Conservation (phyloP, 768 basidiomycete species). For the Naematelia aurantialba region DNA sequence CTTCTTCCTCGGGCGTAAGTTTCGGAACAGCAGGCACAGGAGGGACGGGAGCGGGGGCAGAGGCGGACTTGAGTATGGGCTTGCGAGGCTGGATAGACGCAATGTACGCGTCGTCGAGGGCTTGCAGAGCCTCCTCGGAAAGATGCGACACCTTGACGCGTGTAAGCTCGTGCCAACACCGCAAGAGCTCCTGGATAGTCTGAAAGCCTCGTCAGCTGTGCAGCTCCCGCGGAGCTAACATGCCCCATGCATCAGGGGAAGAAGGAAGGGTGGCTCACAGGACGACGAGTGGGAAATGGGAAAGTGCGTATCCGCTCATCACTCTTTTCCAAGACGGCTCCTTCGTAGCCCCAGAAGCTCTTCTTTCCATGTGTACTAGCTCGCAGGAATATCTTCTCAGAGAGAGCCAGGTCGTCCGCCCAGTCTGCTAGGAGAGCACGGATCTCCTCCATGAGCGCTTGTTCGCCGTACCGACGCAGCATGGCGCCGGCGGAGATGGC, state of each 20-base stretch:
- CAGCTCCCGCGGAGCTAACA: neutral
- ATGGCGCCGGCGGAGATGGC: slow-evolving; percentile 92
- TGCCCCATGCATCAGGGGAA: neutral
- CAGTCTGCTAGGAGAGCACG: slow-evolving; percentile 76
- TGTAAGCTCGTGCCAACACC: slow-evolving; percentile 81
- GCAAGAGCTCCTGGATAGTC: slow-evolving; percentile 84
- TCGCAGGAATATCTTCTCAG: slow-evolving; percentile 87
- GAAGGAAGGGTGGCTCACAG: slow-evolving; percentile 57
- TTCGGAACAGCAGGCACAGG: slow-evolving; percentile 59
- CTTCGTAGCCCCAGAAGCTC: slow-evolving; percentile 87
- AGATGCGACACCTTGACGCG: slow-evolving; percentile 79
- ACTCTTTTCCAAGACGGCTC: slow-evolving; percentile 65
- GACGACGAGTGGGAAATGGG: slow-evolving; percentile 92
- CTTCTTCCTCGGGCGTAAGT: slow-evolving; percentile 76
- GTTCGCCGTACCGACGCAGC: slow-evolving; percentile 91
- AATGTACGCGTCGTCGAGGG: slow-evolving; percentile 83
- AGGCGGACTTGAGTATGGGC: slow-evolving; percentile 55
- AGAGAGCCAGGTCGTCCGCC: slow-evolving; percentile 77
- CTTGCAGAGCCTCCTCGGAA: slow-evolving; percentile 75
- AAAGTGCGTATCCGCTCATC: slow-evolving; percentile 83
- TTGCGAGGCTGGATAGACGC: slow-evolving; percentile 77
- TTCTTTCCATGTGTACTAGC: slow-evolving; percentile 80
- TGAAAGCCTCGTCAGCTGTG: slow-evolving; percentile 45
- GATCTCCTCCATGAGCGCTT: slow-evolving; percentile 91
- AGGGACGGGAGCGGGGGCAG: slow-evolving; percentile 51